Conservation (phyloP, 306 rosid species). For the Canavalia gladiata region DNA sequence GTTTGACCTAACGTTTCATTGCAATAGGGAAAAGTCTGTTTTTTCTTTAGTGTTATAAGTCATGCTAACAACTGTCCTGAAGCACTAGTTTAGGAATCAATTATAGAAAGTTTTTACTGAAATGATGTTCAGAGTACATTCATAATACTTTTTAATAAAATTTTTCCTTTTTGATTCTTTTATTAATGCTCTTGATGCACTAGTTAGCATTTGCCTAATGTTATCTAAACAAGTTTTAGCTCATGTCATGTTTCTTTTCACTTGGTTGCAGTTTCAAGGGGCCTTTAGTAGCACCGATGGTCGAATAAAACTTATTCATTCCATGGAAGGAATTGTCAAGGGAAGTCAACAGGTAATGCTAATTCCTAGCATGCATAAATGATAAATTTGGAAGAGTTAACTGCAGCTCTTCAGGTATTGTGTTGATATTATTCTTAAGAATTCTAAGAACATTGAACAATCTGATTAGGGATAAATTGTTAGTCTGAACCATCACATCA, state of each 20-base stretch:
- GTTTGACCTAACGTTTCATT: constrained; percentile 27
- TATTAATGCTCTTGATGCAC: too few species aligned
- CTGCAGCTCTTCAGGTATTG: constrained; percentile 32
- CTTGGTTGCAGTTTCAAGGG: constrained; percentile 79
- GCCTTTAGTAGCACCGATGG: constrained; percentile 81
- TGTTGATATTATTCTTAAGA: background rate
- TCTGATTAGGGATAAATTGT: constrained; percentile 1
- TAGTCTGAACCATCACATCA: background rate
- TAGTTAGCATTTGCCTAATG: background rate
- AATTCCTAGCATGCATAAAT: constrained; percentile 24
- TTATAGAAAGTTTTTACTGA: too few species aligned
- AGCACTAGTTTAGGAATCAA: too few species aligned
- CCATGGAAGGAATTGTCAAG: constrained; percentile 95
- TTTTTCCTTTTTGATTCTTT: too few species aligned
- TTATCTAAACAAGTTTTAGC: constrained; percentile 34
- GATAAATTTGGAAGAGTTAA: constrained; percentile 21
- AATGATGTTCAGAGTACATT: too few species aligned
- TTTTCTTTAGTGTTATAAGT: too few species aligned
- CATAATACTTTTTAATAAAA: too few species aligned
- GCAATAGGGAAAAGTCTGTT: background rate
- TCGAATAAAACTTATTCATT: constrained; percentile 73
- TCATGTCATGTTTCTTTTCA: background rate
- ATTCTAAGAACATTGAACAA: background rate
- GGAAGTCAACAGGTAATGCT: constrained; percentile 85
- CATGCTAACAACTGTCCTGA: too few species aligned